Conservation (phyloP, 2,329 filamentous ascomycete species). For the Elsinoe perseae region DNA sequence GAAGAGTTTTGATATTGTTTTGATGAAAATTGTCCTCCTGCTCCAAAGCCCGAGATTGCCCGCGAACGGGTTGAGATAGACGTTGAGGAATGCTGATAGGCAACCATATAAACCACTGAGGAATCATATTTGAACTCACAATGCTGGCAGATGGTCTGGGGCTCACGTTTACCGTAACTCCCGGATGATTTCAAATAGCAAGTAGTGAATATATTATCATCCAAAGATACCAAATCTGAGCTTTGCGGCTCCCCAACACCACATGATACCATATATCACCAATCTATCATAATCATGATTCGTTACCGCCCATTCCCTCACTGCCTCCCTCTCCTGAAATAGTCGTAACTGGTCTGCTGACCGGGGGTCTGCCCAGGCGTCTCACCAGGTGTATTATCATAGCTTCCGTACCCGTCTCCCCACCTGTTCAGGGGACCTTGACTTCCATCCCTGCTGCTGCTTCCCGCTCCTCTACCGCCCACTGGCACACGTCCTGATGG, state of each 20-base stretch:
- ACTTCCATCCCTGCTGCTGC: conserved; percentile 17
- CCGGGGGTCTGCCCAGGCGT: conserved; percentile 30
- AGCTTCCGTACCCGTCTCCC: conserved; percentile 19
- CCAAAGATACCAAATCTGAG: neutral
- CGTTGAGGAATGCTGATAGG: conserved; percentile 9
- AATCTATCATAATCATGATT: neutral
- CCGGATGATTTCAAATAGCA: too few species aligned
- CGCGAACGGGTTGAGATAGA: conserved; percentile 2
- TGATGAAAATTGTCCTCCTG: neutral
- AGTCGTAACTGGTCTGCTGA: conserved; percentile 35
- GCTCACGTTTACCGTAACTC: too few species aligned
- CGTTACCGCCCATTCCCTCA: neutral
- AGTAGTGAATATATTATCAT: neutral
- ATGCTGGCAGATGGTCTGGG: too few species aligned
- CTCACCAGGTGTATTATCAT: conserved; percentile 20
- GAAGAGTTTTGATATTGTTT: neutral
- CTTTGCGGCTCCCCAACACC: conserved; percentile 3
- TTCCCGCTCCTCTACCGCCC: conserved; percentile 26
- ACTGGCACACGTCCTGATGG: conserved; percentile 20
- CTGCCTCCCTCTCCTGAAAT: conserved; percentile 29
- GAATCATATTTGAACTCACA: too few species aligned
- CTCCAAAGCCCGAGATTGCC: conserved; percentile 7
- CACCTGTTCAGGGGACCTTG: conserved; percentile 1
- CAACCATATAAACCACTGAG: neutral
- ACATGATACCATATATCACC: neutral